Percentiles rank a stretch among this genome's conserved stretches.
These are phyloP conservation scores for Phanerodontia chrysosporium DNA, from an alignment of 768 basidiomycete species.

Conservation along the genomic window DNA sequence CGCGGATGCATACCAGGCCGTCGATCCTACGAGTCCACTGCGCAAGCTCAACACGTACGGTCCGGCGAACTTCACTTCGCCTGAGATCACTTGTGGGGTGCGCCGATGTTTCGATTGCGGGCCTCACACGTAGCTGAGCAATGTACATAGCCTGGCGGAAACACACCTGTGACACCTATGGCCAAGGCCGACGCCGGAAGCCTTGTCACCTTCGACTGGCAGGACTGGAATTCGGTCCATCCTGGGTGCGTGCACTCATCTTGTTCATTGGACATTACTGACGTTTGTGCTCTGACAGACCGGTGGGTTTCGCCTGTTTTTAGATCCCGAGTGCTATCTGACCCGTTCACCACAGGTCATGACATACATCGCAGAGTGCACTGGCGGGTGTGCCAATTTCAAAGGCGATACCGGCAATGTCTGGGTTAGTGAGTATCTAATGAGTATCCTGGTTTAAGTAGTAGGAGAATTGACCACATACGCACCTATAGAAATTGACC, in stretches of 20 bases:
- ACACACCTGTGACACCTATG: conserved; percentile 8
- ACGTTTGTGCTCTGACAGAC: conserved; percentile 8
- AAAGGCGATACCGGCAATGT: conserved; percentile 16
- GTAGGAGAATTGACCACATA: not conserved
- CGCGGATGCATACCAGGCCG: conserved; percentile 14
- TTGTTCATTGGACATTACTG: not conserved
- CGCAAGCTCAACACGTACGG: conserved; percentile 17
- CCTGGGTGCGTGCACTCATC: conserved; percentile 7
- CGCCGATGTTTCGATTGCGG: not conserved
- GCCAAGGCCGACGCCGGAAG: conserved; percentile 12
- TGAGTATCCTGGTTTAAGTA: not conserved
- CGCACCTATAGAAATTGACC: conserved; percentile 12
- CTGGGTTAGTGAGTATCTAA: conserved; percentile 16
- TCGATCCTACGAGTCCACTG: conserved; percentile 13
- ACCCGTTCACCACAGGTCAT: conserved; percentile 7
- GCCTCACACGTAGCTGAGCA: not conserved
- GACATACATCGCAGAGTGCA: conserved; percentile 17
- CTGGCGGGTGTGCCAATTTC: conserved; percentile 15
- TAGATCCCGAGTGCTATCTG: not conserved
- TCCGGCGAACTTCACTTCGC: conserved; percentile 16
- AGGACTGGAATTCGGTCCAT: conserved; percentile 15
- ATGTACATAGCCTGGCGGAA: conserved; percentile 11
- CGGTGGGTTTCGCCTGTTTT: not conserved
- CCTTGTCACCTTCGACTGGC: conserved; percentile 15
- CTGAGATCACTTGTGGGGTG: conserved; percentile 17